Base-by-base conservation (phyloP, 352 stramenopile species). In the Hyaloperonospora arabidopsidis region DNA sequence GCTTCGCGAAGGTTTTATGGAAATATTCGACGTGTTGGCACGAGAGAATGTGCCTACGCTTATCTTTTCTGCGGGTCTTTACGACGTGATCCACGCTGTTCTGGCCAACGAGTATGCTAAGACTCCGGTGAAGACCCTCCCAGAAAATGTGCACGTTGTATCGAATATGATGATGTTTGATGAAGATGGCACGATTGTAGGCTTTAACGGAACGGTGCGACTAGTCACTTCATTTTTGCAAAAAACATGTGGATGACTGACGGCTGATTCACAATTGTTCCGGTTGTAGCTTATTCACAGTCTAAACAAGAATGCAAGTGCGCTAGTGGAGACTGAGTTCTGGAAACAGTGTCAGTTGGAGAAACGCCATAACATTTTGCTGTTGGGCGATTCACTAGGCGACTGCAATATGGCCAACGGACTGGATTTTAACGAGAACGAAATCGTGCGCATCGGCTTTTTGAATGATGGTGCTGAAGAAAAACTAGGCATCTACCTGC, bases 91-190 rank as follows among this genome's bases (percentile, higher is more conserved):
- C 52, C 78, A 87, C 35, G 76, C 67, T 0, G 65, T 88, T n/a
- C 67, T 92, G 25, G 45, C 78, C 44, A 84, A 85, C 36, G 74
- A 84, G 43, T 89, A 75, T 50, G 72, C 70, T 7, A 70, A 67
- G 46, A 70, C 63, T 8, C 10, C 43, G 22, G 45, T 32, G 4
- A 57, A 68, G 12, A 67, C 28, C 3, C 57, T 67, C 2, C 70
- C 70, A 2, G 57, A 54, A 17, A 92, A 92, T 49, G 65, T 92
- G 18, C 82, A 92, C 59, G 77, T 92, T 4, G 58, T 92, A 22
- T 87, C 79, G 53, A 92, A 92, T 62, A 83, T 92, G 61, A 92
- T 92, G 79, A 45, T 41, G 13, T 92, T 89, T 50, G 68, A 89
- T 25, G 62, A 71, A 14, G 49, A 53, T 15, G 79, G 70, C 5